A percentile compares a stretch with the other conserved stretches of the same genome.
Conservation (phyloP, 176 grass and related monocot species). For the Guadua angustifolia region DNA sequence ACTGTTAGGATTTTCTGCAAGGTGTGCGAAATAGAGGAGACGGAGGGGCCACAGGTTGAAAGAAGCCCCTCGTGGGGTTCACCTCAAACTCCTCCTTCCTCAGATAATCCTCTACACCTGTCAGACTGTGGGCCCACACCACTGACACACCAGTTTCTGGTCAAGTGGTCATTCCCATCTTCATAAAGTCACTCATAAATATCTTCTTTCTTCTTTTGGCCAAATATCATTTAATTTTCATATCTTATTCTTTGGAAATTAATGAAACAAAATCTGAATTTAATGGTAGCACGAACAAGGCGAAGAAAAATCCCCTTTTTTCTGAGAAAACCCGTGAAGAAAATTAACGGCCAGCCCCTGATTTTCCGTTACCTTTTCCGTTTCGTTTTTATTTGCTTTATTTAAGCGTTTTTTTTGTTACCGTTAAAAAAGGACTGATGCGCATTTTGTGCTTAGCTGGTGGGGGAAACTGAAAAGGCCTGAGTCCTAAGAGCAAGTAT, state of each 20-base stretch:
- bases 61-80: constrained; percentile 20
- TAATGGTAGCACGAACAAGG: not conserved
- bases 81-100: not conserved
- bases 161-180: no score
- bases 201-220: not conserved
- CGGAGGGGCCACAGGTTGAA: not conserved
- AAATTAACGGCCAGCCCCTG: not conserved
- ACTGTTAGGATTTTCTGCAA: not conserved
- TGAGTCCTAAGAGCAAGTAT: no score
- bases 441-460: not conserved
- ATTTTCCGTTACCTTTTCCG: not conserved
- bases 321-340: not conserved
- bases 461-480: not conserved
- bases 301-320: no score
- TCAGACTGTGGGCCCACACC: not conserved
- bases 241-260: not conserved
- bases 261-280: not conserved
- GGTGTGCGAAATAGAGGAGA: not conserved
- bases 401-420: not conserved
- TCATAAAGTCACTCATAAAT: not conserved
- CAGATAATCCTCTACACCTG: not conserved
- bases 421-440: not conserved
- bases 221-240: not conserved
- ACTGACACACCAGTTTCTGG: not conserved
- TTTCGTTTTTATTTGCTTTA: not conserved